phyloP scores from a whole-genome alignment of 768 basidiomycete genomes.

The Candolleomyces efflorescens region DNA sequence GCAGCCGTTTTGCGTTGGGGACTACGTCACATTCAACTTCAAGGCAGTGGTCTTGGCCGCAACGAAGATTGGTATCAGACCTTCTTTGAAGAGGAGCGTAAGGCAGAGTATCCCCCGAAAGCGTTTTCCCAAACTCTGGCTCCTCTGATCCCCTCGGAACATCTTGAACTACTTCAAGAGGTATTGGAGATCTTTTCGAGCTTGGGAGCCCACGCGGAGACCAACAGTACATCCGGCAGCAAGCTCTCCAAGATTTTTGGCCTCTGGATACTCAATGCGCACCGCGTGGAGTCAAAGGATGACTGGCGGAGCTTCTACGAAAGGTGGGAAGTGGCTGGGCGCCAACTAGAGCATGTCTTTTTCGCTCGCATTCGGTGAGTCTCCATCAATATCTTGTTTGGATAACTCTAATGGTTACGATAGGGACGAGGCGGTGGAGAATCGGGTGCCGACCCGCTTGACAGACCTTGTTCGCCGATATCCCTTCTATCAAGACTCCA shows the following conservation, averaged over 20 bases:
- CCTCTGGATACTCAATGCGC: conserved; percentile 61
- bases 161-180: conserved; percentile 53
- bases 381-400: background rate
- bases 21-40: conserved; percentile 66
- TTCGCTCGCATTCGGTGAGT: conserved; percentile 65
- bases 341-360: conserved; percentile 75
- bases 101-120: conserved; percentile 53
- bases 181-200: conserved; percentile 63
- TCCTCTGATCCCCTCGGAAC: conserved; percentile 54
- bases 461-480: conserved; percentile 67
- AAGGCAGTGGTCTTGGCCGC: conserved; percentile 56
- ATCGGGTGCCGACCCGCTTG: conserved; percentile 64
- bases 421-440: conserved; percentile 55
- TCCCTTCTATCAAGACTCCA: conserved; percentile 45
- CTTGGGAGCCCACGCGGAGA: conserved; percentile 67
- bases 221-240: conserved; percentile 72
- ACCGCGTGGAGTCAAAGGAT: conserved; percentile 44
- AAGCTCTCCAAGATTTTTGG: conserved; percentile 72
- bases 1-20: conserved; percentile 82
- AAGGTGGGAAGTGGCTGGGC: conserved; percentile 70
- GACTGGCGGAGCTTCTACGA: conserved; percentile 65
- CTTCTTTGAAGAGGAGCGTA: conserved; percentile 59
- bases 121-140: conserved; percentile 60
- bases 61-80: conserved; percentile 63
- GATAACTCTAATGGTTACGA: background rate